Conservation (phyloP, 2,329 filamentous ascomycete genomes). For the Diaporthe citriasiana region DNA sequence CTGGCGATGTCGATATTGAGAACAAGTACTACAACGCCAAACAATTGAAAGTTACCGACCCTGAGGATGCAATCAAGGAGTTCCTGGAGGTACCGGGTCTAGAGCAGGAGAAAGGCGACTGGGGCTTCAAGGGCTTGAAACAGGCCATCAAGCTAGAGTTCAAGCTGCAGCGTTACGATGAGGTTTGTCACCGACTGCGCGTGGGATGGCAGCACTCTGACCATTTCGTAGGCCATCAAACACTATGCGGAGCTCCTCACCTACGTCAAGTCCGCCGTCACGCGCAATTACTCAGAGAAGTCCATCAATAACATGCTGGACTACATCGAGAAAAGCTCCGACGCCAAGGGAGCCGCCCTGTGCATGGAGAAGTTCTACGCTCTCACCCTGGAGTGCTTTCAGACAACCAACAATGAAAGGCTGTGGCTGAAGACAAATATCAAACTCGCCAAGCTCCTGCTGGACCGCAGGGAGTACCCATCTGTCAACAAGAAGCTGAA, state of each 20-base stretch:
- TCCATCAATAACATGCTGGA: conserved; percentile 99
- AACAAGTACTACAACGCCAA: conserved; percentile 99
- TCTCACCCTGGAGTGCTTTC: conserved; percentile 92
- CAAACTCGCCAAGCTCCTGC: conserved; percentile 90
- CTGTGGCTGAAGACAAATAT: conserved; percentile 99
- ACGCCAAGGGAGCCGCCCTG: conserved; percentile 77
- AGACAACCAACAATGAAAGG: conserved; percentile 96
- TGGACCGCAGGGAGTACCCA: conserved; percentile 90
- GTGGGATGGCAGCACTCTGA: conserved; percentile 39
- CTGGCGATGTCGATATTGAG: conserved; percentile 93
- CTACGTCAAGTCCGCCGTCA: conserved; percentile 97
- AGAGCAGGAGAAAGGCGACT: conserved; percentile 94
- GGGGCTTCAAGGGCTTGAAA: conserved; percentile 98
- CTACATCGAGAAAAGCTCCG: conserved; percentile 92
- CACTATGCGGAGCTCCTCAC: conserved; percentile 96
- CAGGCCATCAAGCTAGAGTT: conserved; percentile 99
- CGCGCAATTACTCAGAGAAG: conserved; percentile 98
- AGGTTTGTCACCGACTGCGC: conserved; percentile 65
- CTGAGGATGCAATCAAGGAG: conserved; percentile 89
- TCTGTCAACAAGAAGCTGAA: conserved; percentile 85
- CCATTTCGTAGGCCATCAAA: conserved; percentile 78
- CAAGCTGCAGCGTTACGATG: conserved; percentile 87
- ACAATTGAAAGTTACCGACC: conserved; percentile 90
- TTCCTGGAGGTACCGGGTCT: conserved; percentile 89
- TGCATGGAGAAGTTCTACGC: conserved; percentile 98